Evolutionary conservation across 768 basidiomycete genomes (phyloP).

Genomic region (Lentinula sp.): DNA sequence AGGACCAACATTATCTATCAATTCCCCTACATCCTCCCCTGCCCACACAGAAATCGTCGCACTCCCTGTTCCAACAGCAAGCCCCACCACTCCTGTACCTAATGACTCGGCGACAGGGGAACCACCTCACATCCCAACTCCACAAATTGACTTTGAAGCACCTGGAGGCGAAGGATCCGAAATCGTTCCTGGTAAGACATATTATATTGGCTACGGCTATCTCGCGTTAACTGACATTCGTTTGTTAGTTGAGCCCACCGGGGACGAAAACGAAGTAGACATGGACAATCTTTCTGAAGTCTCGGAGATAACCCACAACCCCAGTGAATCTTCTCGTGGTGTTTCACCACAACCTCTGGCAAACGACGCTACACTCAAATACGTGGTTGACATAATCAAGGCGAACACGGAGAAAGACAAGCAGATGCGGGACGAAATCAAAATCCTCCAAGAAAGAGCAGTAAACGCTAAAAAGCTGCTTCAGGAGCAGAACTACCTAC

Average conservation of each 20-base stretch:
- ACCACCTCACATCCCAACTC: background rate
- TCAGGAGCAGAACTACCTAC: background rate
- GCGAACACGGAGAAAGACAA: background rate
- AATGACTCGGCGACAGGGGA: background rate
- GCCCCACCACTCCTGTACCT: background rate
- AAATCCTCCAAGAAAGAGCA: background rate
- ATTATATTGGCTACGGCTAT: background rate
- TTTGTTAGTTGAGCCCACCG: background rate
- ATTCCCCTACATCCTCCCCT: background rate
- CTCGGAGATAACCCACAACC: background rate
- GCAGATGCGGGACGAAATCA: background rate
- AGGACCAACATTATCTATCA: background rate
- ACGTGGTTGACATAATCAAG: background rate
- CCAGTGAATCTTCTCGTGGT: background rate
- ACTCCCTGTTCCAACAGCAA: background rate
- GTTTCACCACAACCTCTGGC: background rate
- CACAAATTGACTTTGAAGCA: background rate
- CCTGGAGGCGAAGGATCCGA: background rate
- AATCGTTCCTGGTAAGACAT: background rate
- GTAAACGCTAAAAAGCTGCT: background rate
- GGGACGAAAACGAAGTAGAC: background rate
- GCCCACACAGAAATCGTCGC: background rate
- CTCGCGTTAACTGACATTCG: background rate
- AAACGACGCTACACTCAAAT: background rate
- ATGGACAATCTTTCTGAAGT: background rate